phyloP scores from a whole-genome alignment of 352 stramenopile genomes.

The Aphanomyces astaci region DNA sequence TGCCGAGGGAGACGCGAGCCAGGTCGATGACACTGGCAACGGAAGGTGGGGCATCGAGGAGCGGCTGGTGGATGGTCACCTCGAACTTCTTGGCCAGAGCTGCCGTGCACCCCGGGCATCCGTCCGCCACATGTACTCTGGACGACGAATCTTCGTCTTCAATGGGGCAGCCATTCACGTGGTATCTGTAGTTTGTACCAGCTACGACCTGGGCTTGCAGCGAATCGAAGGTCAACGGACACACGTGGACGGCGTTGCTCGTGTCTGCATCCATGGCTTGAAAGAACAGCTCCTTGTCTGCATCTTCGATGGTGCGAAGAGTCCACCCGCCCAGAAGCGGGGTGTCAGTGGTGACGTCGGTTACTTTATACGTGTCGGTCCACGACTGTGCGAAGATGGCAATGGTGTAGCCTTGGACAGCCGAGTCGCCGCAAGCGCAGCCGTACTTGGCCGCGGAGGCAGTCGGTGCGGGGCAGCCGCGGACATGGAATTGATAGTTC shows the following conservation, averaged over 20 bases:
- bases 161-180: conserved; percentile 38
- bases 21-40: background rate
- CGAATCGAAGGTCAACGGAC: conserved; percentile 33
- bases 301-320: background rate
- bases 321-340: conserved; percentile 2
- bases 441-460: background rate
- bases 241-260: conserved; percentile 26
- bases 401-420: conserved; percentile 2
- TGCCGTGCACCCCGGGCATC: background rate
- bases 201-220: conserved; percentile 38
- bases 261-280: conserved; percentile 14
- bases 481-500: conserved; percentile 67
- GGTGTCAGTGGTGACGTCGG: background rate
- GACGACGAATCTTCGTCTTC: background rate
- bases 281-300: conserved; percentile 6
- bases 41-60: background rate
- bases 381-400: conserved; percentile 23
- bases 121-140: background rate
- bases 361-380: conserved; percentile 23
- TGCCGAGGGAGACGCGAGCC: background rate
- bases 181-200: conserved; percentile 55
- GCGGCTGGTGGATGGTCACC: background rate
- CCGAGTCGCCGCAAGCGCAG: conserved; percentile 2
- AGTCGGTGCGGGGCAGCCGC: conserved; percentile 31
- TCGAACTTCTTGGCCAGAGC: background rate